Evolutionary conservation across 148 eudicot genomes (phyloP).

Genomic region (Salicornia ramosissima): DNA sequence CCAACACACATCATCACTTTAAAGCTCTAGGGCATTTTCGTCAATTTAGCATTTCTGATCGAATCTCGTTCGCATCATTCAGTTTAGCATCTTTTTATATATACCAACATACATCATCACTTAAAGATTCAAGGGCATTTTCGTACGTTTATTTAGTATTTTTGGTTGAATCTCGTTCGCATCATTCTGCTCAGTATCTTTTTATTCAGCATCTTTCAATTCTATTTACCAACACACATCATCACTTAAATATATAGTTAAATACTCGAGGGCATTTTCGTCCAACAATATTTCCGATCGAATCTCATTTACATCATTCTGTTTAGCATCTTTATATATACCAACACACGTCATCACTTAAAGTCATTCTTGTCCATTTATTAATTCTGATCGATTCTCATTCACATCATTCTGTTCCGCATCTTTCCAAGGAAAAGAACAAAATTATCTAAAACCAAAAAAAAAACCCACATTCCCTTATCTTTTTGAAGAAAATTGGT

Average conservation of each 20-base stretch:
- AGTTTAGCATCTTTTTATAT: not conserved
- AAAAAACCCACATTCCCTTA: not conserved
- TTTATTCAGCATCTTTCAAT: not conserved
- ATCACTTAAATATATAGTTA: not conserved
- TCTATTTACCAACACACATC: conserved; percentile 19
- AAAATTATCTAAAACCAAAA: not conserved
- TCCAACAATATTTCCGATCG: not conserved
- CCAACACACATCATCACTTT: conserved; percentile 18
- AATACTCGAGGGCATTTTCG: not conserved
- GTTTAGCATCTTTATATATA: not conserved
- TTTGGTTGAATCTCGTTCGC: not conserved
- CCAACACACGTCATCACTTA: conserved; percentile 17
- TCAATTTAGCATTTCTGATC: not conserved
- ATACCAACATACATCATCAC: conserved; percentile 19
- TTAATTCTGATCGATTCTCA: not conserved
- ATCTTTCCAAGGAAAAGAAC: not conserved
- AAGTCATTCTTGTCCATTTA: not conserved
- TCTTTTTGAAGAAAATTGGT: not conserved
- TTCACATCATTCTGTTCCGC: not conserved
- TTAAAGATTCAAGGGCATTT: not conserved
- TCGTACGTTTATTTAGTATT: not conserved
- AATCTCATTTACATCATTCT: not conserved
- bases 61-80: not conserved
- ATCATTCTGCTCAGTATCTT: not conserved
- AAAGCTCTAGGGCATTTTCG: not conserved